Percentiles rank a stretch among this genome's conserved stretches.
Conservation (phyloP, 1,284 basidiomycete genomes). For the Ganoderma sp. region DNA sequence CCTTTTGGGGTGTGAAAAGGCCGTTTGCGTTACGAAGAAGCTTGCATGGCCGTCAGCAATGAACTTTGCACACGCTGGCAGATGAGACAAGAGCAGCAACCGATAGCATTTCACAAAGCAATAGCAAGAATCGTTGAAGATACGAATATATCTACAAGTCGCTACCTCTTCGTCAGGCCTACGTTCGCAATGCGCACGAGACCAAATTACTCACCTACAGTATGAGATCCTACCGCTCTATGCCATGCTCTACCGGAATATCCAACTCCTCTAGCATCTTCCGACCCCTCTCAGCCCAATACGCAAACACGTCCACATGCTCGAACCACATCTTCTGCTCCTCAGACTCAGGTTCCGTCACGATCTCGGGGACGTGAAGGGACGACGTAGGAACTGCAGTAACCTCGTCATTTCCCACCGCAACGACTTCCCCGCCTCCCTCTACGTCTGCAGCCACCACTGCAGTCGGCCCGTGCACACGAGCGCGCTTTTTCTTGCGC, state of each 20-base stretch:
- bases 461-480: slow-evolving; percentile 15
- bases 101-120: slow-evolving; percentile 14
- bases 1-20: too few relatives aligned
- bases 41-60: neutral
- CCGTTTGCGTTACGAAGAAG: too few relatives aligned
- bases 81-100: neutral
- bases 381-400: slow-evolving; percentile 7
- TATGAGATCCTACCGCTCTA: slow-evolving; percentile 34
- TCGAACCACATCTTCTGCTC: slow-evolving; percentile 61
- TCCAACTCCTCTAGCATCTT: slow-evolving; percentile 53
- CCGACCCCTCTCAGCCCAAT: slow-evolving; percentile 61
- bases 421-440: slow-evolving; percentile 10
- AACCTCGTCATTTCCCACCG: slow-evolving; percentile 34
- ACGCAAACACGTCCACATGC: slow-evolving; percentile 45
- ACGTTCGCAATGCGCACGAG: neutral
- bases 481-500: slow-evolving; percentile 28
- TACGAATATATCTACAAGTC: neutral
- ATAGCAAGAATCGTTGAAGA: neutral
- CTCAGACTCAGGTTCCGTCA: neutral
- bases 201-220: neutral
- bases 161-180: neutral
- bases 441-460: too few relatives aligned
- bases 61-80: neutral
- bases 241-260: slow-evolving; percentile 54
- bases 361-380: neutral